Evolutionary conservation across 2,329 filamentous ascomycete genomes (phyloP).

Genomic region (Hypoxylon sp.): DNA sequence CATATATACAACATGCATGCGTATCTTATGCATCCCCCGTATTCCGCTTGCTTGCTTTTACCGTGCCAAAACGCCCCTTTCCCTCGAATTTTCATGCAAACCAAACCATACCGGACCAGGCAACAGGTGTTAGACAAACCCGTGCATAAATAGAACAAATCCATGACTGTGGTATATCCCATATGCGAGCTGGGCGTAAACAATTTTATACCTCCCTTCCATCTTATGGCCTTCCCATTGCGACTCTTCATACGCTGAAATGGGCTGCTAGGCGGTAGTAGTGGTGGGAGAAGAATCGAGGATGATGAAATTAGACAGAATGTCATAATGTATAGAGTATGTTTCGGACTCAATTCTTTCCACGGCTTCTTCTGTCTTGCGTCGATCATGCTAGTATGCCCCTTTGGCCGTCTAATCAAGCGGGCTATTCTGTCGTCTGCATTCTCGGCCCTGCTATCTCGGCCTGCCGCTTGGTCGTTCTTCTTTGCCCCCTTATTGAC

Average conservation of each 20-base stretch:
- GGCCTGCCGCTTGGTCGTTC: conserved; percentile 44
- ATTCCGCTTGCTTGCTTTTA: conserved; percentile 11
- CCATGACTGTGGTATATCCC: background rate
- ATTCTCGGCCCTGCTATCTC: conserved; percentile 11
- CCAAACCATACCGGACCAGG: conserved; percentile 9
- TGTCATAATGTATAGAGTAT: conserved; percentile 13
- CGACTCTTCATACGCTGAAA: background rate
- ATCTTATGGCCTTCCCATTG: background rate
- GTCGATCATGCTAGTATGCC: background rate
- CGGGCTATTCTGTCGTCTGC: conserved; percentile 5
- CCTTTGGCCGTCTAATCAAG: background rate
- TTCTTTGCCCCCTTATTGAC: background rate
- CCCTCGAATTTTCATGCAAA: conserved; percentile 3
- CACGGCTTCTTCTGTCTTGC: conserved; percentile 4
- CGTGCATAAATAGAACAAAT: conserved; percentile 12
- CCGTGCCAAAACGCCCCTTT: conserved; percentile 6
- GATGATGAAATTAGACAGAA: conserved; percentile 3
- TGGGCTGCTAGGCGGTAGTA: background rate
- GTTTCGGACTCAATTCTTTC: conserved; percentile 22
- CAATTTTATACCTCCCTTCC: conserved; percentile 25
- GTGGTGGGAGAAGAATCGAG: background rate
- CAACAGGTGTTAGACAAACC: background rate
- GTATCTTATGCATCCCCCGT: conserved; percentile 15
- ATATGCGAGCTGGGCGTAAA: conserved; percentile 38
- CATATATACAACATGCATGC: conserved; percentile 28